phyloP scores from a whole-genome alignment of 306 rosid genomes.

The Lagenaria siceraria region DNA sequence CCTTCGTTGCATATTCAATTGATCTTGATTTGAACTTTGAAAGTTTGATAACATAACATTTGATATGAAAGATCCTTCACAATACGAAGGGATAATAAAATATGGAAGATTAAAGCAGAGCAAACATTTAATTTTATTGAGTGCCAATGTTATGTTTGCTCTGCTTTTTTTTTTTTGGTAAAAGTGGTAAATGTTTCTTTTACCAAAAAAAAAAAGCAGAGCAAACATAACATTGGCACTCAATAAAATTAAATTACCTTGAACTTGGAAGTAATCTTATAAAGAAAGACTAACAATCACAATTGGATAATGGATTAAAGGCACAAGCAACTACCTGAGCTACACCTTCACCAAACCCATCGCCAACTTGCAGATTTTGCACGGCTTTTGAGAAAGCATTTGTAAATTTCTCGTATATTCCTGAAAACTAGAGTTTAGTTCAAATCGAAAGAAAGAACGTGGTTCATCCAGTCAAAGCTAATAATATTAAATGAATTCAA shows the following conservation, averaged over 20 bases:
- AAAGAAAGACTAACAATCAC: slow-evolving; percentile 6
- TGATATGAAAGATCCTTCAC: neutral
- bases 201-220: too few relatives aligned
- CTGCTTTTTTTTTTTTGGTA: too few relatives aligned
- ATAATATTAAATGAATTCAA: neutral
- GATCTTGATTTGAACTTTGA: neutral
- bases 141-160: too few relatives aligned
- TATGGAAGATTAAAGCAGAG: neutral
- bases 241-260: slow-evolving; percentile 2
- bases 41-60: neutral
- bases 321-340: slow-evolving; percentile 43
- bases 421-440: slow-evolving; percentile 26
- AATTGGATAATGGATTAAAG: slow-evolving; percentile 1
- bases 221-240: neutral
- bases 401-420: slow-evolving; percentile 76
- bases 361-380: slow-evolving; percentile 76
- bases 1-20: neutral
- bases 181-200: too few relatives aligned
- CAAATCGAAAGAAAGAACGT: neutral
- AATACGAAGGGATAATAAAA: neutral
- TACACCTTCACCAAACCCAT: slow-evolving; percentile 86
- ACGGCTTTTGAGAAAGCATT: slow-evolving; percentile 61
- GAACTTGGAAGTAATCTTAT: neutral
- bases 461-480: neutral
- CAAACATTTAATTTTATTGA: too few relatives aligned